Conservation (phyloP, 108 stramenopile species). For the Nannochloropsis salina region DNA sequence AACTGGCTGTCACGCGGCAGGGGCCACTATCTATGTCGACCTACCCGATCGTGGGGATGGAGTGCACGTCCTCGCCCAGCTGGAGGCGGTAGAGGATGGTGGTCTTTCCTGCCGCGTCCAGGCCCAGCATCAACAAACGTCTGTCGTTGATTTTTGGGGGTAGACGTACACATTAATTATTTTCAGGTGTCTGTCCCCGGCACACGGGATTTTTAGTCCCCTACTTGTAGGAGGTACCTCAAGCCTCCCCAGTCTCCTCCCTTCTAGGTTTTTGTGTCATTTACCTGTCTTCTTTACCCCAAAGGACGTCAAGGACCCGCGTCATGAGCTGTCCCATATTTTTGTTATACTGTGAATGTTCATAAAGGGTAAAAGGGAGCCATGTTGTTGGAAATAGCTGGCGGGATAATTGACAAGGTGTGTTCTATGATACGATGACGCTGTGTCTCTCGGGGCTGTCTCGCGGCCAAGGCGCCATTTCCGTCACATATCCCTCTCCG, state of each 20-base stretch:
- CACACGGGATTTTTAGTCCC: no score
- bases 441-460: no score
- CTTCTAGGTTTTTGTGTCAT: not conserved
- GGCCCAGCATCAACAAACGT: constrained; percentile 20
- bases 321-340: not conserved
- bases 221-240: not conserved
- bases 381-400: no score
- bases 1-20: no score
- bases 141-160: not conserved
- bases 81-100: constrained; percentile 22
- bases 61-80: constrained; percentile 23
- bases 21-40: no score
- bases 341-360: not conserved
- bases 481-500: no score
- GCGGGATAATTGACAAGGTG: no score
- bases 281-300: constrained; percentile 12
- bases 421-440: no score
- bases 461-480: no score
- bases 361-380: no score
- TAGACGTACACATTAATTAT: no score
- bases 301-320: not conserved
- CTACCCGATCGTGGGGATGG: not conserved
- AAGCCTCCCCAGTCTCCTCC: not conserved
- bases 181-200: no score
- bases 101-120: constrained; percentile 21